These are phyloP conservation scores for Nakazawaea wickerhamii DNA, from an alignment of 805 yeast genomes.

Conservation along the genomic window DNA sequence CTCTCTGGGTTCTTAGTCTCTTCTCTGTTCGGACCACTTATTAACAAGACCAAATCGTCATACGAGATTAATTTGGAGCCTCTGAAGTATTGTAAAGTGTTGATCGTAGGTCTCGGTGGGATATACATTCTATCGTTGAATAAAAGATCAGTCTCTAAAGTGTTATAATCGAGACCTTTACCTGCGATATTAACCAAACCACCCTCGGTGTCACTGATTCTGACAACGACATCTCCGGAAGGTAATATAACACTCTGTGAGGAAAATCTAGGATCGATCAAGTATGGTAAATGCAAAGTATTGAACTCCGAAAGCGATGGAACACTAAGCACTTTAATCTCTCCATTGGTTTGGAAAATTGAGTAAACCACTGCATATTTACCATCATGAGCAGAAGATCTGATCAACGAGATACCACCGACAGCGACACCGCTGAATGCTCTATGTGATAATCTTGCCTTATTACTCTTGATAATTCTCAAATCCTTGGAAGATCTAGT, in stretches of 20 bases:
- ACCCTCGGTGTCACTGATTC: conserved; percentile 52
- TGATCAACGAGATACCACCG: conserved; percentile 45
- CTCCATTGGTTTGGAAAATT: conserved; percentile 23
- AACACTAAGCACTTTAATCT: conserved; percentile 34
- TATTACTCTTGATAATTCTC: conserved; percentile 56
- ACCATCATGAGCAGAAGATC: conserved; percentile 18
- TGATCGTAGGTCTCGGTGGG: conserved; percentile 76
- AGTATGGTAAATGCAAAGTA: conserved; percentile 38
- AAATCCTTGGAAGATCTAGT: conserved; percentile 54
- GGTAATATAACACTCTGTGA: conserved; percentile 38
- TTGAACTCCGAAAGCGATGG: conserved; percentile 62
- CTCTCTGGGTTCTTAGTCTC: conserved; percentile 56
- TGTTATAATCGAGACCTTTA: conserved; percentile 25
- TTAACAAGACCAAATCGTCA: conserved; percentile 56
- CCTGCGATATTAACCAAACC: conserved; percentile 47
- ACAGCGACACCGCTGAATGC: conserved; percentile 42
- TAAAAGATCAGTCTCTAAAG: conserved; percentile 44
- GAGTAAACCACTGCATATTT: conserved; percentile 24
- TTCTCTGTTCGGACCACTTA: conserved; percentile 74
- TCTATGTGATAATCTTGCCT: conserved; percentile 58
- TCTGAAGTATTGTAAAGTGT: conserved; percentile 80
- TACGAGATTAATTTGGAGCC: conserved; percentile 62
- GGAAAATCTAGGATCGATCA: conserved; percentile 34
- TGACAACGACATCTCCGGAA: conserved; percentile 48
- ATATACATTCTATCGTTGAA: conserved; percentile 64